A percentile compares a stretch with the other conserved stretches of the same genome.
Conservation (phyloP, 441 rosid genomes). For the Raphanus hybrid region DNA sequence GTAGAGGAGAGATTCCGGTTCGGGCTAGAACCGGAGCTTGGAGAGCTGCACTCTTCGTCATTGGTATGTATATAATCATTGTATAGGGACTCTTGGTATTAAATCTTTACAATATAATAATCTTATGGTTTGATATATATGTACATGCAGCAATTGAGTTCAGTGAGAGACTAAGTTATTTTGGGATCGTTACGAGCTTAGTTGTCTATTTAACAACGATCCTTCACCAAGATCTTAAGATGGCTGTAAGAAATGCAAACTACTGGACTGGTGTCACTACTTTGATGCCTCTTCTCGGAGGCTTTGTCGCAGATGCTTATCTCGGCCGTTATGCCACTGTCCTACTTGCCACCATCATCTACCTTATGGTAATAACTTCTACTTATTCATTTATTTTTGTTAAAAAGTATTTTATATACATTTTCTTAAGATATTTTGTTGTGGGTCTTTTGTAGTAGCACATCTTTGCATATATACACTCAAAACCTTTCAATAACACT, state of each 20-base stretch:
- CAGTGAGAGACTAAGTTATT: conserved; percentile 89
- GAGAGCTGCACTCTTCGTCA: conserved; percentile 89
- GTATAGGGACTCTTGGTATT: neutral
- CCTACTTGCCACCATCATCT: too few species aligned
- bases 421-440: neutral
- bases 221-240: conserved; percentile 62
- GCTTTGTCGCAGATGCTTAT: too few species aligned
- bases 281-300: too few species aligned
- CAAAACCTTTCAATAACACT: neutral
- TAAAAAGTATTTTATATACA: neutral
- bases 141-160: conserved; percentile 75
- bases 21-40: conserved; percentile 82
- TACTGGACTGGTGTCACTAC: too few species aligned
- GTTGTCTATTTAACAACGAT: conserved; percentile 78
- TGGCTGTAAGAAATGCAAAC: too few species aligned
- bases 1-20: conserved; percentile 68
- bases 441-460: neutral
- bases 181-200: conserved; percentile 83
- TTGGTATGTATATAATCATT: conserved; percentile 53
- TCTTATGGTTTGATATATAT: conserved; percentile 49
- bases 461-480: neutral
- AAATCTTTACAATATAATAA: neutral
- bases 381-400: neutral
- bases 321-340: too few species aligned
- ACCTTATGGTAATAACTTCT: conserved; percentile 54